phyloP scores from a whole-genome alignment of 2,329 filamentous ascomycete species.

The Aphanoascus verrucosus region DNA sequence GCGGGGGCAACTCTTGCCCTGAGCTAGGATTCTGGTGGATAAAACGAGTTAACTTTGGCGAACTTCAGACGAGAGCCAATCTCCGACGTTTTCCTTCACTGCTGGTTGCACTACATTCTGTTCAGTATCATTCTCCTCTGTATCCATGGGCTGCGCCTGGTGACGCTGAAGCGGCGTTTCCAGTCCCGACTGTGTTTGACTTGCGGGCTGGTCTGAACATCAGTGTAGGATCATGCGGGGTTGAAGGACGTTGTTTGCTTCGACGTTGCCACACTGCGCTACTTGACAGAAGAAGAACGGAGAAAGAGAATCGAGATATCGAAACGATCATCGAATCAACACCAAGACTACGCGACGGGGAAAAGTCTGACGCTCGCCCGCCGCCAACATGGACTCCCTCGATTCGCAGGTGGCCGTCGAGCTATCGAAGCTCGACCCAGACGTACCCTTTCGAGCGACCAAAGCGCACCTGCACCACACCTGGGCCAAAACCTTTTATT shows the following conservation, averaged over 20 bases:
- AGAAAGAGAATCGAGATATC: background rate
- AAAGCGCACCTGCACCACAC: slow-evolving; percentile 70
- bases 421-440: slow-evolving; percentile 48
- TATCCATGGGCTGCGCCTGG: background rate
- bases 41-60: no score
- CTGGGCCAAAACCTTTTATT: slow-evolving; percentile 89
- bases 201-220: background rate
- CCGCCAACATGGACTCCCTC: slow-evolving; percentile 10
- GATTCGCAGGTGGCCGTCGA: slow-evolving; percentile 33
- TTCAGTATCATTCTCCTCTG: no score
- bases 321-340: background rate
- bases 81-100: background rate
- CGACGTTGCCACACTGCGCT: background rate
- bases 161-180: no score
- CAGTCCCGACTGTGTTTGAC: background rate
- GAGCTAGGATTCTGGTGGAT: no score
- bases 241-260: background rate
- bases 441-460: slow-evolving; percentile 65
- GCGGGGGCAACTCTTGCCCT: no score
- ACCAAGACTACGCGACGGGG: background rate
- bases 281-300: background rate
- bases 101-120: background rate
- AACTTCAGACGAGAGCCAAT: no score
- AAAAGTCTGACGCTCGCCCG: background rate
- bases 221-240: slow-evolving; percentile 3